Evolutionary conservation across 179 eudicot species (phyloP).

Genomic region (Corrigiola litoralis): DNA sequence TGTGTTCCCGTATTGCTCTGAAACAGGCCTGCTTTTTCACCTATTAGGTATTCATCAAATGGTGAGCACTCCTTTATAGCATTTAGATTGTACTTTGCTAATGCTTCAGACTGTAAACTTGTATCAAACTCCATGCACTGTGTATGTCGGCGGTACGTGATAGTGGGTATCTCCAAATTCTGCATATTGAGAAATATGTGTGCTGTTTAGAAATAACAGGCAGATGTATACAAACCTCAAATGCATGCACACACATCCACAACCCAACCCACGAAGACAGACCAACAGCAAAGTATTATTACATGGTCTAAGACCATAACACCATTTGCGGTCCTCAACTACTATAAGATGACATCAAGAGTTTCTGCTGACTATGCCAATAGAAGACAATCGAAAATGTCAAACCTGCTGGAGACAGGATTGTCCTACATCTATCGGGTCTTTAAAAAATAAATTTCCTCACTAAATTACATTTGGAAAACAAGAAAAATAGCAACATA

Average conservation of each 20-base stretch:
- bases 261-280: not conserved
- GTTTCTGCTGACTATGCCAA: not conserved
- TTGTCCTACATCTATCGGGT: too few species aligned
- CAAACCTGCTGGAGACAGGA: too few species aligned
- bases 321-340: not conserved
- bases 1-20: conserved; percentile 58
- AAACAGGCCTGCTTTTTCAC: conserved; percentile 64
- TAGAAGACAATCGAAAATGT: not conserved
- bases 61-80: conserved; percentile 69
- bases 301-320: not conserved
- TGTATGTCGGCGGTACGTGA: conserved; percentile 49
- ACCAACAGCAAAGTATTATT: too few species aligned
- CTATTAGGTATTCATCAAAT: conserved; percentile 69
- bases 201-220: not conserved
- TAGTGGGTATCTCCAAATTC: conserved; percentile 76
- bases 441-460: too few species aligned
- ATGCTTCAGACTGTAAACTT: conserved; percentile 40
- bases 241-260: too few species aligned
- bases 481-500: not conserved
- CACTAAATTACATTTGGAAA: not conserved
- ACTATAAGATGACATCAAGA: not conserved
- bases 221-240: not conserved
- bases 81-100: conserved; percentile 46
- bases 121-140: conserved; percentile 61
- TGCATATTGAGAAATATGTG: conserved; percentile 16